These are phyloP conservation scores for Ulvella scutata DNA, from an alignment of 139 green algal genomes.

Conservation along the genomic window DNA sequence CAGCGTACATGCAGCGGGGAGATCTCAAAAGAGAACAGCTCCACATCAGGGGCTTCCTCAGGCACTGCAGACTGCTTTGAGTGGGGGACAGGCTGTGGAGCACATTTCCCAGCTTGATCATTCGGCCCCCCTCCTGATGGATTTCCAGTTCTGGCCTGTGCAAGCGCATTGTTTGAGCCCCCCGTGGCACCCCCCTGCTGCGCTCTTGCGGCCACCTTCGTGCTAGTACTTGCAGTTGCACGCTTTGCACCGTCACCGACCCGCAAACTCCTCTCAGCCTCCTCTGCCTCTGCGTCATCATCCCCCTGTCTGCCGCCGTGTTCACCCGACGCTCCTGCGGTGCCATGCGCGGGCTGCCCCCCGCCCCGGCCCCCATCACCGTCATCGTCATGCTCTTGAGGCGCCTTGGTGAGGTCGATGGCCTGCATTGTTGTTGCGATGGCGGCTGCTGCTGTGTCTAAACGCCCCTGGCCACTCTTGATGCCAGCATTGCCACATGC, in stretches of 20 bases:
- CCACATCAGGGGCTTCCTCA: background rate
- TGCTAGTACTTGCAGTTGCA: no score
- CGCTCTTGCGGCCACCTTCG: background rate
- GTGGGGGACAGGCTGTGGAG: background rate
- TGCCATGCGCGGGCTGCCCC: no score
- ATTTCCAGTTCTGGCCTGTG: no score
- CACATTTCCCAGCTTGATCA: background rate
- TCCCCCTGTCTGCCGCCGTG: no score
- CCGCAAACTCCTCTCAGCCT: slow-evolving; percentile 38
- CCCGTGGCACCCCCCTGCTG: background rate
- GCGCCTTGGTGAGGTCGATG: slow-evolving; percentile 21
- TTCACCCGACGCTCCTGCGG: no score
- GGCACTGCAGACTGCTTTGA: background rate
- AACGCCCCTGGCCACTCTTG: background rate
- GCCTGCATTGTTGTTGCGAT: background rate
- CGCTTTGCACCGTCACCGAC: background rate
- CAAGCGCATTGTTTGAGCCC: background rate
- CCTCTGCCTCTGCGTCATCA: slow-evolving; percentile 26
- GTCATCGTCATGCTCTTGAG: slow-evolving; percentile 7
- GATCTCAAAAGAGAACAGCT: background rate
- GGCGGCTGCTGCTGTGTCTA: background rate
- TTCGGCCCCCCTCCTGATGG: no score
- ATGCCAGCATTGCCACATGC: background rate
- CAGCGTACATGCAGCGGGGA: background rate
- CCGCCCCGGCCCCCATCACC: background rate